Conservation (phyloP, 805 yeast species). For the Starmerella apicola region DNA sequence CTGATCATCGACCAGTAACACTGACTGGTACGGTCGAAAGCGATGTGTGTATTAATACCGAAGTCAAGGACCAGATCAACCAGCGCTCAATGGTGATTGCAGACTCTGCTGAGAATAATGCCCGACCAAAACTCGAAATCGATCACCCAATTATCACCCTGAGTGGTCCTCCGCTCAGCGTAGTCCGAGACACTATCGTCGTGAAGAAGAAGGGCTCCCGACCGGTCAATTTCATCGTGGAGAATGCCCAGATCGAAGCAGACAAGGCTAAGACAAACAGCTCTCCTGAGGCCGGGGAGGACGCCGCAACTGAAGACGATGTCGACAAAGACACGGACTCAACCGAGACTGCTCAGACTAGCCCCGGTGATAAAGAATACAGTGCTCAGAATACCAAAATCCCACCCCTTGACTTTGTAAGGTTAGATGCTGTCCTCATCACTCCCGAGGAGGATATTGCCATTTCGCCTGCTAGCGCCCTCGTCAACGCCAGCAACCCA, state of each 20-base stretch:
- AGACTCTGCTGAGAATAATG: constrained; percentile 35
- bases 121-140: constrained; percentile 33
- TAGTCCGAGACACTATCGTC: not conserved
- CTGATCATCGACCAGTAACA: constrained; percentile 49
- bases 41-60: constrained; percentile 29
- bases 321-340: not conserved
- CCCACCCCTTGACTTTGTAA: not conserved
- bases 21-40: constrained; percentile 28
- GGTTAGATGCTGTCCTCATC: not conserved
- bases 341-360: not conserved
- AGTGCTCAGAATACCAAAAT: not conserved
- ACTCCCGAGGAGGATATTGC: constrained; percentile 1
- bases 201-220: constrained; percentile 14
- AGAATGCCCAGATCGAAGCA: constrained; percentile 11
- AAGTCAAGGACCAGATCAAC: constrained; percentile 28
- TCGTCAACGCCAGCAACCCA: constrained; percentile 8
- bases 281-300: constrained; percentile 9
- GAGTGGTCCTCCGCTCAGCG: constrained; percentile 22
- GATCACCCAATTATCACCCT: constrained; percentile 27
- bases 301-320: not conserved
- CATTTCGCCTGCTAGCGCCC: constrained; percentile 10
- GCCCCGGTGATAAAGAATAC: not conserved
- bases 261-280: constrained; percentile 7
- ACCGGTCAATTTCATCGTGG: constrained; percentile 10
- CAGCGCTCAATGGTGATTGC: constrained; percentile 31